Evolutionary conservation across 768 basidiomycete genomes (phyloP).

Genomic region (Leccinum uliginosum): DNA sequence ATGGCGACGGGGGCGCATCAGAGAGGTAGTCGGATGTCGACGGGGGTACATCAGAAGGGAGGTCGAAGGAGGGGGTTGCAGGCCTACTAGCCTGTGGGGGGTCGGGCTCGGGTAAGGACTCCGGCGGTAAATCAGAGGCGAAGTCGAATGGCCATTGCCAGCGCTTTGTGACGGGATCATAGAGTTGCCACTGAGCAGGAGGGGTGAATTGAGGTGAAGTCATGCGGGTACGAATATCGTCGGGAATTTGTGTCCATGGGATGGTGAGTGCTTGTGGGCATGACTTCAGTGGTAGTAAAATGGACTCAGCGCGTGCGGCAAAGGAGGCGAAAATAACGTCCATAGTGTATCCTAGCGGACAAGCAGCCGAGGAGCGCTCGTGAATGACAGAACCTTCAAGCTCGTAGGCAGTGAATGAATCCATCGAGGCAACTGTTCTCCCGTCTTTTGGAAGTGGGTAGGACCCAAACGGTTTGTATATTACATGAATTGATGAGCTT

Average conservation of each 20-base stretch:
- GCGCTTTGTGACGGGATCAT: neutral
- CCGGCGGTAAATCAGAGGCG: too few species aligned
- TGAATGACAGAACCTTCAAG: neutral
- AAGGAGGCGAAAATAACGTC: neutral
- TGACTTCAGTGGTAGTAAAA: neutral
- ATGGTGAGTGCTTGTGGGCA: neutral
- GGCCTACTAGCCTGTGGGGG: neutral
- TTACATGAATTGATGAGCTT: too few species aligned
- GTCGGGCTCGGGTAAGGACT: too few species aligned
- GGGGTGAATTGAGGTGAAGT: neutral
- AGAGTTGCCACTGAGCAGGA: neutral
- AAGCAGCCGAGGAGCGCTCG: neutral
- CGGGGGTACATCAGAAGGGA: neutral
- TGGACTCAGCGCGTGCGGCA: neutral
- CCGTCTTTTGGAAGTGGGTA: neutral
- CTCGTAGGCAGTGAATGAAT: neutral
- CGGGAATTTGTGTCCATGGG: neutral
- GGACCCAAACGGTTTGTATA: neutral
- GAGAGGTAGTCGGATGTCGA: neutral
- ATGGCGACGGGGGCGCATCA: too few species aligned
- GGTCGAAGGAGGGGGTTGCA: too few species aligned
- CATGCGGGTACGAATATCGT: neutral
- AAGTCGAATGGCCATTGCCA: neutral
- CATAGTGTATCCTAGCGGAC: neutral
- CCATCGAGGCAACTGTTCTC: neutral